Base-by-base conservation (phyloP, 2,329 filamentous ascomycete genomes). In the Phyllosticta citrichinensis region DNA sequence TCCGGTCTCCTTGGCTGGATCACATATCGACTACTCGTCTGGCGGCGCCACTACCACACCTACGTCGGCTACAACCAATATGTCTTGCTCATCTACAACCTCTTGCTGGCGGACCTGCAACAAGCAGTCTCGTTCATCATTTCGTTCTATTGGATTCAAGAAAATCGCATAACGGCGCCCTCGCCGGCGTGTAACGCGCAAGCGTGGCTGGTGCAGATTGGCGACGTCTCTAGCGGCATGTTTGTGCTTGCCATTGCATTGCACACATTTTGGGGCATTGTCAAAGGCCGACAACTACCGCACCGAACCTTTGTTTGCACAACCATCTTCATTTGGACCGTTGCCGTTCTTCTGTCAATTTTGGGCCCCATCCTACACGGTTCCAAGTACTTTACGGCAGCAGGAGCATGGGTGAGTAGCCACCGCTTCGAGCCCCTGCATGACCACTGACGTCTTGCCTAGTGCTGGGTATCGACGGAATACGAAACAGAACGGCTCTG, bases 61-160 rank as follows among this genome's bases (percentile, higher is more conserved):
- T 79, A 79, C 62, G 79, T 81, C 58, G 78, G 79, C 62, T 78
- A 80, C 68, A 82, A 82, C 64, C 79, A 82, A 69, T 81, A 80
- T 60, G 71, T 82, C n/a, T 68, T 81, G 50, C 74, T 82, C 24
- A 81, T 81, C 57, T 81, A 79, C 68, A 81, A 81, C 61, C 73
- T 82, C 14, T 69, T 81, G 2, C 63, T 82, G 51, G 80, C 79
- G 5, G 80, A 82, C 70, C 72, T 82, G n/a, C 77, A 78, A 64
- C 79, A 81, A 67, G 75, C 79, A 0, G 68, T 80, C 20, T 78
- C 77, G 0, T 81, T 81, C 63, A 66, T 78, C 3, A 73, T 82
- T 57, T 79, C 76, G 35, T 65, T 79, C 51, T 73, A 79, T 63
- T 82, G 78, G 77, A 71, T 80, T 10, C 64, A 68, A 1, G 65